Conservation (phyloP, 1,284 basidiomycete species). For the Xerocomus nothofagi region DNA sequence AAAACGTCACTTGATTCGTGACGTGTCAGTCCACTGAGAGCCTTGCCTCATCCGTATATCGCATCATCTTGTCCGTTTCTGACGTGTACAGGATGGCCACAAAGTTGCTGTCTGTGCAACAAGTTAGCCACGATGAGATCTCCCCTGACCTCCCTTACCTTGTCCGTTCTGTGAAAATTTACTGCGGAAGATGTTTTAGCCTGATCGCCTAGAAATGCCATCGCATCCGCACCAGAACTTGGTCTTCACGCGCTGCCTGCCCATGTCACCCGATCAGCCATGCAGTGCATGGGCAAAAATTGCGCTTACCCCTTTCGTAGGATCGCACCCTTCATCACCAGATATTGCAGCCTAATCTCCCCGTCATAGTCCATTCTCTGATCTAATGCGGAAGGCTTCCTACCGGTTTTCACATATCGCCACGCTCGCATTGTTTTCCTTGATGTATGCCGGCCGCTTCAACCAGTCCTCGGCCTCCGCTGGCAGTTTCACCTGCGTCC, state of each 20-base stretch:
- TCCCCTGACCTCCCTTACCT: slow-evolving; percentile 41
- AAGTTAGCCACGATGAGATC: slow-evolving; percentile 5
- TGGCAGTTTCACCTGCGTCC: slow-evolving; percentile 67
- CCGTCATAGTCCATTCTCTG: slow-evolving; percentile 20
- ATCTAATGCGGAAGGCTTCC: slow-evolving; percentile 23
- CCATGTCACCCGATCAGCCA: slow-evolving; percentile 19
- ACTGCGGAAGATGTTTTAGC: slow-evolving; percentile 42
- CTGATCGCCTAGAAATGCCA: background rate
- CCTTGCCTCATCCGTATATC: slow-evolving; percentile 74
- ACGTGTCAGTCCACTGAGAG: slow-evolving; percentile 15
- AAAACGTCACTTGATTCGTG: slow-evolving; percentile 20
- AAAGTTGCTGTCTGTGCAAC: slow-evolving; percentile 62
- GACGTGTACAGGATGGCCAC: slow-evolving; percentile 77
- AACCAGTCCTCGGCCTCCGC: slow-evolving; percentile 77
- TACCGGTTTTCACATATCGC: slow-evolving; percentile 81
- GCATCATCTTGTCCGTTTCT: slow-evolving; percentile 69
- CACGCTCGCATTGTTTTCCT: slow-evolving; percentile 68
- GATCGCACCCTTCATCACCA: slow-evolving; percentile 81
- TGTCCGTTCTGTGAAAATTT: slow-evolving; percentile 70
- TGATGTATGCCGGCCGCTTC: slow-evolving; percentile 80
- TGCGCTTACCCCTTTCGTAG: slow-evolving; percentile 70
- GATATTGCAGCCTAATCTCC: slow-evolving; percentile 66
- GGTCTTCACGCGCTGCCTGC: slow-evolving; percentile 71
- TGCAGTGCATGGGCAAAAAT: slow-evolving; percentile 17
- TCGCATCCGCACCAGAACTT: slow-evolving; percentile 65